These are phyloP conservation scores for Leccinum uliginosum DNA, from an alignment of 768 basidiomycete species.

Conservation along the genomic window DNA sequence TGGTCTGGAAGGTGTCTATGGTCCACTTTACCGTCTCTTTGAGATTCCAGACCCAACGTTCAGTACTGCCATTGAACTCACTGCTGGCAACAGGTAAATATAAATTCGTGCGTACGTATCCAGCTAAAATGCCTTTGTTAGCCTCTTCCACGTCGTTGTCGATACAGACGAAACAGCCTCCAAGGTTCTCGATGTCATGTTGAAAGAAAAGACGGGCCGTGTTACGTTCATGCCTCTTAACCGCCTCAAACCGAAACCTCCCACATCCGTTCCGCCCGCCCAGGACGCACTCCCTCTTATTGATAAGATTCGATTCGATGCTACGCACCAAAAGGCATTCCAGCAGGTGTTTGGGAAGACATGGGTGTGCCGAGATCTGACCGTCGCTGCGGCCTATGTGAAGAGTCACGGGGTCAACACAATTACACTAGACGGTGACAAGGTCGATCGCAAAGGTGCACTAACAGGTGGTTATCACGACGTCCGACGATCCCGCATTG, in stretches of 20 bases:
- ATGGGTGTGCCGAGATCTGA: constrained; percentile 90
- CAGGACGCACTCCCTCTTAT: constrained; percentile 79
- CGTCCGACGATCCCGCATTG: constrained; percentile 82
- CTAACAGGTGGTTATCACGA: constrained; percentile 97
- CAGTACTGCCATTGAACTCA: constrained; percentile 90
- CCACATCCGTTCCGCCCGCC: constrained; percentile 53
- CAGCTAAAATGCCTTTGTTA: constrained; percentile 7
- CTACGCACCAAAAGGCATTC: constrained; percentile 73
- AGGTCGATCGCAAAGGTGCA: constrained; percentile 93
- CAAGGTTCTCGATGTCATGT: constrained; percentile 88
- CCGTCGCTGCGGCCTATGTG: constrained; percentile 90
- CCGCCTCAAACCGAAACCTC: constrained; percentile 76
- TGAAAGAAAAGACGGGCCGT: constrained; percentile 88
- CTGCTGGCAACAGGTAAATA: constrained; percentile 86
- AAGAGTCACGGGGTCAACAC: constrained; percentile 94
- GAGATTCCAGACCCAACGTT: constrained; percentile 85
- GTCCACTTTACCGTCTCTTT: constrained; percentile 91
- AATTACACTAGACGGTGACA: constrained; percentile 96
- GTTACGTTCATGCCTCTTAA: constrained; percentile 99
- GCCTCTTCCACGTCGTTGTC: constrained; percentile 96
- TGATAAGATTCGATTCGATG: constrained; percentile 75
- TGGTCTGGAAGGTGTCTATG: constrained; percentile 80
- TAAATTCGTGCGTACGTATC: not conserved
- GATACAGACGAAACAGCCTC: constrained; percentile 94
- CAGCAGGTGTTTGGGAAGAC: constrained; percentile 98